Percentiles rank a stretch among this genome's conserved stretches.
Evolutionary conservation across 1,139 yeast genomes (phyloP).

Genomic region (Saccharomycopsis phalli): DNA sequence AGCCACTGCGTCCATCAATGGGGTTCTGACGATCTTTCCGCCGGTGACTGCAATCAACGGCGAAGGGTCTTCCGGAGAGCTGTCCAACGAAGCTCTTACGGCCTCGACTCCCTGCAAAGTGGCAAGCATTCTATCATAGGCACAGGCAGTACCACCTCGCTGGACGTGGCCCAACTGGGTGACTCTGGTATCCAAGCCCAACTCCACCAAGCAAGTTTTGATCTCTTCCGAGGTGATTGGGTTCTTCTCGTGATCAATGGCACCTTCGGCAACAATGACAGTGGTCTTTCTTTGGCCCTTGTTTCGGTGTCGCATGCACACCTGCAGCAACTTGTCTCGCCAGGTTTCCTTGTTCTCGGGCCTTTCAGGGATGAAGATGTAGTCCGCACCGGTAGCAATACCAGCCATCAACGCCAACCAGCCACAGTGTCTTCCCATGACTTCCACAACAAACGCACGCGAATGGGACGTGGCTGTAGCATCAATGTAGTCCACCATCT

Average conservation of each 20-base stretch:
- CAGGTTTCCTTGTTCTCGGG: constrained; percentile 55
- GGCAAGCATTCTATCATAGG: constrained; percentile 66
- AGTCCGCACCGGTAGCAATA: constrained; percentile 74
- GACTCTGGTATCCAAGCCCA: constrained; percentile 70
- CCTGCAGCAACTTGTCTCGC: constrained; percentile 58
- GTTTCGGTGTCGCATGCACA: constrained; percentile 56
- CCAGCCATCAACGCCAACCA: constrained; percentile 85
- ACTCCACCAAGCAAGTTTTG: constrained; percentile 56
- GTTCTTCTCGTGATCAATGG: constrained; percentile 55
- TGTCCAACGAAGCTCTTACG: constrained; percentile 63
- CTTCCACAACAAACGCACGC: constrained; percentile 76
- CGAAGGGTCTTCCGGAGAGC: constrained; percentile 63
- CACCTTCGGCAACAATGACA: constrained; percentile 81
- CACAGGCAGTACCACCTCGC: constrained; percentile 82
- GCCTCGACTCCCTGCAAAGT: constrained; percentile 82
- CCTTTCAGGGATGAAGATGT: constrained; percentile 71
- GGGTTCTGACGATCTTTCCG: constrained; percentile 60
- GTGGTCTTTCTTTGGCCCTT: constrained; percentile 73
- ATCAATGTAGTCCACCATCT: constrained; percentile 72
- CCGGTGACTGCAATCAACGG: constrained; percentile 71
- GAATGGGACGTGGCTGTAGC: constrained; percentile 81
- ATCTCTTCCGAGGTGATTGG: constrained; percentile 63
- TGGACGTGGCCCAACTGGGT: constrained; percentile 80
- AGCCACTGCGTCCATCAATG: constrained; percentile 64
- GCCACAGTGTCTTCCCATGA: constrained; percentile 89